Conservation (phyloP, 2,329 filamentous ascomycete genomes). For the Trichoderma gracile region DNA sequence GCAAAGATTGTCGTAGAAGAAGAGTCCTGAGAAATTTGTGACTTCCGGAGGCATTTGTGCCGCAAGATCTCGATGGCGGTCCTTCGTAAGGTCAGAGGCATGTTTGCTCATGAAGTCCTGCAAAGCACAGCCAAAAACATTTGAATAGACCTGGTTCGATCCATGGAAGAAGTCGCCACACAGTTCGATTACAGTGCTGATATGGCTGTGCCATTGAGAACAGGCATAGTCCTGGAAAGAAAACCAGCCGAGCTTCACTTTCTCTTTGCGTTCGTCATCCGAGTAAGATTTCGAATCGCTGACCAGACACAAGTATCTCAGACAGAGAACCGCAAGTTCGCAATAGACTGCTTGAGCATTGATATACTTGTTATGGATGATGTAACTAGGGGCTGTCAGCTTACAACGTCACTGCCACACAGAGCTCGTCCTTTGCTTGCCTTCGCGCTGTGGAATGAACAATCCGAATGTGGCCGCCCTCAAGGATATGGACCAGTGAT, state of each 20-base stretch:
- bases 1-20: not conserved
- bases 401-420: too few species aligned
- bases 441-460: conserved; percentile 7
- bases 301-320: not conserved
- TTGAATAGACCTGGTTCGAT: not conserved
- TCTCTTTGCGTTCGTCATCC: not conserved
- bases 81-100: not conserved
- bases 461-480: conserved; percentile 1
- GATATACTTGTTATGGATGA: not conserved
- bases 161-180: not conserved
- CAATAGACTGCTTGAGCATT: not conserved
- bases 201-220: conserved; percentile 14
- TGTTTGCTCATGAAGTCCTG: not conserved
- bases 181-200: not conserved
- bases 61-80: not conserved
- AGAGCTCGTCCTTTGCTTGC: not conserved
- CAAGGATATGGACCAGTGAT: not conserved
- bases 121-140: not conserved
- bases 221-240: conserved; percentile 16
- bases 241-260: conserved; percentile 11
- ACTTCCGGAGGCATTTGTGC: not conserved
- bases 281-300: not conserved
- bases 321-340: not conserved
- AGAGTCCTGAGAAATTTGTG: not conserved
- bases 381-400: not conserved